phyloP scores from a whole-genome alignment of 768 basidiomycete genomes.

The Hebeloma cylindrosporum region DNA sequence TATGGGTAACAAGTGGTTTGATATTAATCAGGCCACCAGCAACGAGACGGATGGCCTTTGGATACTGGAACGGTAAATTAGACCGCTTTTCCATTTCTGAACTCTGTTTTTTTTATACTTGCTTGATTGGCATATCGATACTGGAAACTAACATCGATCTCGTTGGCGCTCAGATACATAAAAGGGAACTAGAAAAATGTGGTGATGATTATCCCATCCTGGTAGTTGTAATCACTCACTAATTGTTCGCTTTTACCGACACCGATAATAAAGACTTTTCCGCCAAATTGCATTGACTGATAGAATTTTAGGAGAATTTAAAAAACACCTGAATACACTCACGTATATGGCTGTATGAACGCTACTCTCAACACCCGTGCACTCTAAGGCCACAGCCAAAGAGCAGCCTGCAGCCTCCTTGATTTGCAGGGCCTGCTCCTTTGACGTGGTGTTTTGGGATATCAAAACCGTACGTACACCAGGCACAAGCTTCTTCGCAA shows the following conservation, averaged over 20 bases:
- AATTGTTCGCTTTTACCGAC: slow-evolving; percentile 64
- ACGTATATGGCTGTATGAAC: slow-evolving; percentile 60
- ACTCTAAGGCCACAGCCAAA: slow-evolving; percentile 57
- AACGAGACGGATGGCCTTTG: slow-evolving; percentile 82
- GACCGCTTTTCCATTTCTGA: background rate
- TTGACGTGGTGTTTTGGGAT: slow-evolving; percentile 41
- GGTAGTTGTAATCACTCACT: slow-evolving; percentile 32
- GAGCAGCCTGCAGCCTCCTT: slow-evolving; percentile 50
- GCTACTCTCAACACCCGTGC: slow-evolving; percentile 64
- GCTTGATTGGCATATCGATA: slow-evolving; percentile 70
- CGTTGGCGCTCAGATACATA: slow-evolving; percentile 71
- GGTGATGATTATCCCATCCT: background rate
- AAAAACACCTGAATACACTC: slow-evolving; percentile 19
- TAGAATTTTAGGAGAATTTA: background rate
- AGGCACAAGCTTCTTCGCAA: slow-evolving; percentile 61
- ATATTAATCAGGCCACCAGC: slow-evolving; percentile 70
- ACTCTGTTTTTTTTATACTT: background rate
- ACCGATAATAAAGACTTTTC: slow-evolving; percentile 70
- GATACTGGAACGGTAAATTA: slow-evolving; percentile 51
- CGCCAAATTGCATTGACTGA: slow-evolving; percentile 66
- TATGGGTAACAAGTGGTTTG: slow-evolving; percentile 79
- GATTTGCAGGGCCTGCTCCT: slow-evolving; percentile 53
- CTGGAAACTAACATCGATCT: slow-evolving; percentile 68
- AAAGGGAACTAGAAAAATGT: slow-evolving; percentile 51
- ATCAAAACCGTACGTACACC: slow-evolving; percentile 59